Evolutionary conservation across 495 filamentous ascomycete species (phyloP), one percentile per base, ranked within the genome.

Genomic region (Xylaria sp.): DNA sequence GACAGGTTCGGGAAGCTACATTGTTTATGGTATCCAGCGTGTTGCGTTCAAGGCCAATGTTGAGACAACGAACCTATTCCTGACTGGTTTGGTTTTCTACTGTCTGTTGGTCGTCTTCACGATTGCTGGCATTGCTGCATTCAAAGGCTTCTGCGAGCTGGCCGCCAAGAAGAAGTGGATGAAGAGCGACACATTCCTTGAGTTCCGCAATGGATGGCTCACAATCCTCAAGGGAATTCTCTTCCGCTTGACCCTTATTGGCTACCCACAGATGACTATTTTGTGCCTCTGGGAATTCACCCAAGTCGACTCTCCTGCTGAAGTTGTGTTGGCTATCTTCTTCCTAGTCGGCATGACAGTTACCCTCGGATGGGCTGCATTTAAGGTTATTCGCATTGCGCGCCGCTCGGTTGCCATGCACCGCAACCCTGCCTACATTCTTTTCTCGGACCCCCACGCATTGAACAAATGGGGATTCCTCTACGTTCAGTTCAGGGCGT

Each of bases 401-500:
- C 93, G 91, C 72, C 92, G 93, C 67, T 97, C 95, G 6, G 90
- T 97, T 67, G 81, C 88, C 14, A 92, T 97, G 88, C 95, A 99
- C 87, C 93, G 93, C 78, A 99, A 98, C 80, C 95, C 96, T 14
- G 95, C 94, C 58, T 98, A 98, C 77, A 97, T 98, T 74, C 88
- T 99, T 46, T 99, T 97, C 85, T 97, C 96, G 9, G 96, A 99
- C 76, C 93, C 94, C 12, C 87, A 92, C 61, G 90, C 92, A 43
- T 83, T 99, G 70, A 98, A 99, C 89, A 97, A 97, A 83, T 98
- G 96, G 96, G 96, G 96, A 19, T 99, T 98, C 83, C 84, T 99
- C 37, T 99, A 99, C 78, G 93, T 99, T 68, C 96, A 98, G 80
- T 98, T 97, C 85, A 92, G 95, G 68, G 95, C 96, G 26, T 95